Evolutionary conservation across 345 rosid genomes (phyloP).

Genomic region (Bruguiera gymnorhiza): DNA sequence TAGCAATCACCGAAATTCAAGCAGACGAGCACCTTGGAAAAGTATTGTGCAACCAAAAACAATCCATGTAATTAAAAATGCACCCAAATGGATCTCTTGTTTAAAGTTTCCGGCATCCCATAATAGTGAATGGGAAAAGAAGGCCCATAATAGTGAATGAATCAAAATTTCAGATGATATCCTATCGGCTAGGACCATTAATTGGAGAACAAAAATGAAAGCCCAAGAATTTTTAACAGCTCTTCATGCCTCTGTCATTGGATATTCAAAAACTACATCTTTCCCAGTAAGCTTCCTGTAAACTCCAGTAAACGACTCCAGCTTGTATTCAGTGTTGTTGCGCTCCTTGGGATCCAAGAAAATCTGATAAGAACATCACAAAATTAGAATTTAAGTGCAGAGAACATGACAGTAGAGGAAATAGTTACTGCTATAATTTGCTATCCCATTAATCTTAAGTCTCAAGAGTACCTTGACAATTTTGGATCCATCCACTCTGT

Average conservation of each 20-base stretch:
- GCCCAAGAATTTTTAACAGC: not conserved
- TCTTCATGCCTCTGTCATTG: conserved; percentile 53
- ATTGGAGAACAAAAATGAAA: not conserved
- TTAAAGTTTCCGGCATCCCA: not conserved
- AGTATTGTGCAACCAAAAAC: not conserved
- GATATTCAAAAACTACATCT: conserved; percentile 83
- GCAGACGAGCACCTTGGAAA: not conserved
- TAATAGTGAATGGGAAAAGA: not conserved
- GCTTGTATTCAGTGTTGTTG: conserved; percentile 77
- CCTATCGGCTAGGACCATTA: conserved; percentile 10
- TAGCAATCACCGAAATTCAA: not conserved
- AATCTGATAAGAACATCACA: conserved; percentile 32
- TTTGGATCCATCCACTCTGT: conserved; percentile 67
- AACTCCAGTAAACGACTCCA: conserved; percentile 65
- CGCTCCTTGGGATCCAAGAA: conserved; percentile 74
- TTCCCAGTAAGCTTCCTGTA: conserved; percentile 84
- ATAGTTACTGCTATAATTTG: no score
- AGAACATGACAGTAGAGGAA: no score
- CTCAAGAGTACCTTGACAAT: conserved; percentile 42
- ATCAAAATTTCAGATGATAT: conserved; percentile 9
- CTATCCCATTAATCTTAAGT: no score
- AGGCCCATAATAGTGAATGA: not conserved
- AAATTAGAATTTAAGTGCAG: no score
- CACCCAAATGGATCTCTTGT: not conserved
- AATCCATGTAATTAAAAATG: not conserved